Percentiles rank a stretch among this genome's conserved stretches.
phyloP scores from a whole-genome alignment of 768 basidiomycete genomes.

The Suillus clintonianus region DNA sequence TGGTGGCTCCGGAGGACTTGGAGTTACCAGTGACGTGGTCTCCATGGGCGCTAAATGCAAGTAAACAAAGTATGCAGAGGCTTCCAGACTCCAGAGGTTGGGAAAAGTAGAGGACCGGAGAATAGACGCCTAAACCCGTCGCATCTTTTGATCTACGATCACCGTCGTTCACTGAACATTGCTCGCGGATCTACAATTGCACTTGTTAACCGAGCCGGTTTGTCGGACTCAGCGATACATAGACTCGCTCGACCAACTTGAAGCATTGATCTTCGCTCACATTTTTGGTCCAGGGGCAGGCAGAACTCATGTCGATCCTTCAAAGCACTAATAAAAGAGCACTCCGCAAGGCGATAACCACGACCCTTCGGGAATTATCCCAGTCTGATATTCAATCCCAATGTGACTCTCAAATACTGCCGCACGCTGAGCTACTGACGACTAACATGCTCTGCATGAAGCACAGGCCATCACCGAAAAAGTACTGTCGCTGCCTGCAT shows the following conservation, averaged over 20 bases:
- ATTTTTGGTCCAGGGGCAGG: neutral
- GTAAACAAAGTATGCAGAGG: neutral
- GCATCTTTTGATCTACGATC: slow-evolving; percentile 11
- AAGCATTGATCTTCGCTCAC: slow-evolving; percentile 1
- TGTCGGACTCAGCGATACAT: slow-evolving; percentile 4
- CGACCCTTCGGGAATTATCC: slow-evolving; percentile 47
- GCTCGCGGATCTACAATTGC: slow-evolving; percentile 9
- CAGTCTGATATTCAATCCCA: slow-evolving; percentile 53
- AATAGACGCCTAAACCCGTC: neutral
- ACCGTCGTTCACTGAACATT: neutral
- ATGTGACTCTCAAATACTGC: slow-evolving; percentile 42
- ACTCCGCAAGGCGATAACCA: slow-evolving; percentile 52
- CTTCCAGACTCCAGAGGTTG: neutral
- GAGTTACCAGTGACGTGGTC: slow-evolving; percentile 50
- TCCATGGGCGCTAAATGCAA: slow-evolving; percentile 4
- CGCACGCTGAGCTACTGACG: slow-evolving; percentile 4
- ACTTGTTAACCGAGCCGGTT: slow-evolving; percentile 14
- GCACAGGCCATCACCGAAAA: slow-evolving; percentile 42
- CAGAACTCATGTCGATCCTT: slow-evolving; percentile 28
- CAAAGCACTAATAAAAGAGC: slow-evolving; percentile 49
- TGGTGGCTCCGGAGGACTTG: slow-evolving; percentile 39
- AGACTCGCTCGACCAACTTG: neutral
- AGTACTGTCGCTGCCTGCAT: slow-evolving; percentile 53
- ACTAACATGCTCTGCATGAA: slow-evolving; percentile 8
- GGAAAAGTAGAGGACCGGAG: neutral